A percentile compares a stretch with the other conserved stretches of the same genome.
phyloP scores from a whole-genome alignment of 2,329 filamentous ascomycete species.

The Orbilia oligospora region DNA sequence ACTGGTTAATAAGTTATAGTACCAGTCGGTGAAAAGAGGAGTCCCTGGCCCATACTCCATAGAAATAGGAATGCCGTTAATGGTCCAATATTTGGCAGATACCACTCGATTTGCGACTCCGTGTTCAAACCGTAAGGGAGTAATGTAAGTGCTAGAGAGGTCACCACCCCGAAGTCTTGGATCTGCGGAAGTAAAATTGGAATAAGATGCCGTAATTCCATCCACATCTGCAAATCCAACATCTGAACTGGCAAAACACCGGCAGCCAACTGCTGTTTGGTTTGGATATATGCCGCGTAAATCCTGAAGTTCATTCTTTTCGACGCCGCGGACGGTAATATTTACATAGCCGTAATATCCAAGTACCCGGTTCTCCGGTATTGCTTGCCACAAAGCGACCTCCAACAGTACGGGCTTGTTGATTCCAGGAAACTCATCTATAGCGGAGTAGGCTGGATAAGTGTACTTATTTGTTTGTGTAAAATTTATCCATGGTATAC shows the following conservation, averaged over 20 bases:
- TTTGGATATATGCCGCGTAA: conserved; percentile 2
- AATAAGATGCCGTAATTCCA: conserved; percentile 1
- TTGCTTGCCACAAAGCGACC: conserved; percentile 21
- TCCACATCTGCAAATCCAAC: conserved; percentile 15
- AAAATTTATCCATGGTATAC: not conserved
- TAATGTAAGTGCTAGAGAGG: not conserved
- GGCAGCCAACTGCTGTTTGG: conserved; percentile 14
- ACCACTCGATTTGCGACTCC: not conserved
- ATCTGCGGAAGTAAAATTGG: conserved; percentile 10
- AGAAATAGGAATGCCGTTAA: not conserved
- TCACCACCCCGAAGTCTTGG: not conserved
- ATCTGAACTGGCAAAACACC: conserved; percentile 31
- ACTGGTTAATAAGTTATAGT: not conserved
- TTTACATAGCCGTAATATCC: not conserved
- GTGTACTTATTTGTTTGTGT: not conserved
- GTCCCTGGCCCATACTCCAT: not conserved
- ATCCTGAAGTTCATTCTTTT: conserved; percentile 12
- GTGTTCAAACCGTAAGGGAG: not conserved
- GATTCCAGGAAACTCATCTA: conserved; percentile 5
- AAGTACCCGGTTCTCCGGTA: not conserved
- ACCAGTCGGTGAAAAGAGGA: not conserved
- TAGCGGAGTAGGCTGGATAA: not conserved
- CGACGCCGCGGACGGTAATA: not conserved
- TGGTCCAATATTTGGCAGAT: not conserved
- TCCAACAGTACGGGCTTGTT: conserved; percentile 11